Conservation (phyloP, 108 stramenopile genomes). For the Cyclotella choctawhatcheeana region DNA sequence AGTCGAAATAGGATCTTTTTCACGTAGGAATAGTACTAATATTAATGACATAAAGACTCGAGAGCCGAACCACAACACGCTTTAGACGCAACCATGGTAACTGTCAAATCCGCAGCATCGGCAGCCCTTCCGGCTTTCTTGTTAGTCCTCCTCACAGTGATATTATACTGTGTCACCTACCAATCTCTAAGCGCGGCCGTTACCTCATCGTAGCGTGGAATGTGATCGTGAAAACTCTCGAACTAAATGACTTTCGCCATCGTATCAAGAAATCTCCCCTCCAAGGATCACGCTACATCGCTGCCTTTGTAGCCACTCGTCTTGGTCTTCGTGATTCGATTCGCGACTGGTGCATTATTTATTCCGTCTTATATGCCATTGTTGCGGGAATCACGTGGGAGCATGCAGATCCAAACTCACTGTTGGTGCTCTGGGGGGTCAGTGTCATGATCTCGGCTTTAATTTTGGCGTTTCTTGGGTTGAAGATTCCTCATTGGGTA, state of each 20-base stretch:
- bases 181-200: constrained; percentile 8
- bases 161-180: not conserved
- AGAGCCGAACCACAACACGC: no score
- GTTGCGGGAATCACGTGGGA: constrained; percentile 34
- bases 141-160: not conserved
- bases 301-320: constrained; percentile 29
- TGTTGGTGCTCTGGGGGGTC: constrained; percentile 35
- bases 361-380: constrained; percentile 26
- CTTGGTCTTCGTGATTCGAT: constrained; percentile 33
- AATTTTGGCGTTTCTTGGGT: constrained; percentile 19
- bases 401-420: constrained; percentile 29
- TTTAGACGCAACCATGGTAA: no score
- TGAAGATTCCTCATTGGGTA: constrained; percentile 46
- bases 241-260: constrained; percentile 41
- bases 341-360: constrained; percentile 29
- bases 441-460: constrained; percentile 24
- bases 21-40: no score
- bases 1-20: no score
- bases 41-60: no score
- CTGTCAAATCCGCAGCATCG: not conserved
- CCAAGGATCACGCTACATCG: constrained; percentile 13
- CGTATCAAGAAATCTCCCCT: constrained; percentile 13
- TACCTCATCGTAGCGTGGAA: constrained; percentile 14
- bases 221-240: constrained; percentile 29
- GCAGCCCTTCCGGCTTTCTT: not conserved